Evolutionary conservation across 306 rosid genomes (phyloP), one percentile per base, ranked within the genome.

Genomic region (Prunus mume): DNA sequence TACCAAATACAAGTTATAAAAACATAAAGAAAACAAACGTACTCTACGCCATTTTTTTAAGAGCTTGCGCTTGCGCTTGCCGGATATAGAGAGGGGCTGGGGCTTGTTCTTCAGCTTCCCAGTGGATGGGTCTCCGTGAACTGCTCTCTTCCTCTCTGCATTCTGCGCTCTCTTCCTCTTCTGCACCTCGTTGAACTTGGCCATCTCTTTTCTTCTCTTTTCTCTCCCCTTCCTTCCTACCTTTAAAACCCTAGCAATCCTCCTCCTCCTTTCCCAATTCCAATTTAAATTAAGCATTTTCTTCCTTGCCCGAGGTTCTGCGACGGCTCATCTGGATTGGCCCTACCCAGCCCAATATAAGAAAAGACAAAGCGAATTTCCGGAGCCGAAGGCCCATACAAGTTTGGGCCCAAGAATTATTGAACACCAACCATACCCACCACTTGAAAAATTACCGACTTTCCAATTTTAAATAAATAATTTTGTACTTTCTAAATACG

Each of bases 31-130:
- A 22, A 34, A 34, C 38, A 47, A 22, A n/a, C 57, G 30, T 79
- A 93, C 98, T 58, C 98, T 82, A 76, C 95, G 95, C 88, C 89
- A 85, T 76, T 84, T 87, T 73, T 89, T 90, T 78, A 90, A 66
- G 82, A 95, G 94, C 96, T 92, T 95, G 78, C 95, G 96, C 89
- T 95, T 88, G 75, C 97, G 98, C 80, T 95, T 95, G 57, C 93
- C 93, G 62, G 98, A 95, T 11, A 90, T 58, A 27, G 90, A 75
- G 67, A 63, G 68, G 12, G 90, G 86, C 28, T 90, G 96, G 13
- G 77, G 43, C 76, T 74, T 88, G 72, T 47, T 73, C 85, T 89
- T 88, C 38, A 92, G 93, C 84, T 90, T 95, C 28, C 94, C 87
- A 11, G 90, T 83, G 51, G 43, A 25, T 27, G 96, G 97, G 43